Conservation (phyloP, 2,329 filamentous ascomycete species). For the Fusarium albidum region DNA sequence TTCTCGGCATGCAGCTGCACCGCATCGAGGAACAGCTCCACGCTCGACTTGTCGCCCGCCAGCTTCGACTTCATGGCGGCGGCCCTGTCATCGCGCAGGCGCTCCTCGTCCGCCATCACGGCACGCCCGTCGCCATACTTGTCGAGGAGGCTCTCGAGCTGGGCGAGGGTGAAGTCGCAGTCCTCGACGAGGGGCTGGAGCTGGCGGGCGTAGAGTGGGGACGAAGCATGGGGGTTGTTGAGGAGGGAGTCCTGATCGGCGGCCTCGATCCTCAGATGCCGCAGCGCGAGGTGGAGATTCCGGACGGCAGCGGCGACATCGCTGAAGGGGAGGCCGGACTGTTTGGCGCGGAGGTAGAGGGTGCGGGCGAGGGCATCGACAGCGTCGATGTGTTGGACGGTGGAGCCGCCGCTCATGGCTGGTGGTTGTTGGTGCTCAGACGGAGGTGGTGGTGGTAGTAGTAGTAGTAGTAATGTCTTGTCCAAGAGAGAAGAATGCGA, state of each 20-base stretch:
- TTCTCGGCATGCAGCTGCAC: conserved; percentile 61
- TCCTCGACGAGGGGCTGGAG: conserved; percentile 62
- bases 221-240: conserved; percentile 48
- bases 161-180: conserved; percentile 61
- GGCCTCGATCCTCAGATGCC: conserved; percentile 65
- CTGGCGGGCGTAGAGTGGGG: conserved; percentile 56
- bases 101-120: conserved; percentile 40
- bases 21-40: conserved; percentile 65
- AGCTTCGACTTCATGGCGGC: conserved; percentile 56
- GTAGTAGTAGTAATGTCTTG: background rate
- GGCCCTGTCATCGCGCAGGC: conserved; percentile 49
- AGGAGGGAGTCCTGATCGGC: conserved; percentile 65
- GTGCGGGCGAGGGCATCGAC: conserved; percentile 64
- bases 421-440: conserved; percentile 21
- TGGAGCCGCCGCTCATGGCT: conserved; percentile 45
- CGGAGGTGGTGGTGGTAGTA: background rate
- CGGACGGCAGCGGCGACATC: conserved; percentile 60
- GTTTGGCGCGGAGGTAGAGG: conserved; percentile 62
- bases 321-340: conserved; percentile 55
- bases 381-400: conserved; percentile 59
- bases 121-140: conserved; percentile 49
- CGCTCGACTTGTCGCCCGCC: conserved; percentile 58
- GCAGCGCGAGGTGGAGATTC: conserved; percentile 62
- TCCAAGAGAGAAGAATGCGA: background rate
- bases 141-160: conserved; percentile 62